A percentile compares a stretch with the other conserved stretches of the same genome.
Conservation (phyloP, 768 basidiomycete genomes). For the Sarcodon sp. region DNA sequence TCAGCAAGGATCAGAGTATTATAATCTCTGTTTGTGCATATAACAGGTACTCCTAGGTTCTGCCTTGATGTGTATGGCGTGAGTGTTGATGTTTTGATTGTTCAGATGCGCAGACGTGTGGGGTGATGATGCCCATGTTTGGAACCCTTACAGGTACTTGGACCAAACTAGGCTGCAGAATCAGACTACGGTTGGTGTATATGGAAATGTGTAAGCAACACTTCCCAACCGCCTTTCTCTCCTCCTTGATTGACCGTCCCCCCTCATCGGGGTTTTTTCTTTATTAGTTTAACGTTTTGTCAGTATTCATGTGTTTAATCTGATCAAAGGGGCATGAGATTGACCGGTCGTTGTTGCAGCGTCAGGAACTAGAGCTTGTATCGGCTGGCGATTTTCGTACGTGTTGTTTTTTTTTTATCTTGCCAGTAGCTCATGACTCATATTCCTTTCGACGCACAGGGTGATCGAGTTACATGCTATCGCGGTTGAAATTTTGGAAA, state of each 20-base stretch:
- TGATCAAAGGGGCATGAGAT: neutral
- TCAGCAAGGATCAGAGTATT: slow-evolving; percentile 14
- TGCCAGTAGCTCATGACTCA: neutral
- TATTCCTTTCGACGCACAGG: neutral
- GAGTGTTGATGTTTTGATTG: neutral
- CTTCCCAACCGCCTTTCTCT: neutral
- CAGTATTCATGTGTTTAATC: neutral
- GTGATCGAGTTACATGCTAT: neutral
- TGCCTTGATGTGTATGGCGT: neutral
- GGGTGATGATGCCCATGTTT: slow-evolving; percentile 18
- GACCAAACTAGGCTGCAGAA: slow-evolving; percentile 7
- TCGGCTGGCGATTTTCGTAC: slow-evolving; percentile 19
- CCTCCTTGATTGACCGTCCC: neutral
- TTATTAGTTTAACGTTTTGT: slow-evolving; percentile 6
- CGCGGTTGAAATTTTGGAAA: slow-evolving; percentile 33
- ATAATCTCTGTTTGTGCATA: slow-evolving; percentile 16
- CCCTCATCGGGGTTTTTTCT: neutral
- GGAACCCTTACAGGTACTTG: slow-evolving; percentile 16
- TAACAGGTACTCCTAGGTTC: slow-evolving; percentile 14
- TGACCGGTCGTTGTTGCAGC: neutral
- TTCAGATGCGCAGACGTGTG: slow-evolving; percentile 14
- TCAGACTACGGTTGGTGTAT: slow-evolving; percentile 8
- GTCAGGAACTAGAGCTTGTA: neutral
- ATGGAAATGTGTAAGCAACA: slow-evolving; percentile 8
- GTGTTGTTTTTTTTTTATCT: slow-evolving; percentile 2